phyloP scores from a whole-genome alignment of 305 asterid genomes.

The Withania somnifera region DNA sequence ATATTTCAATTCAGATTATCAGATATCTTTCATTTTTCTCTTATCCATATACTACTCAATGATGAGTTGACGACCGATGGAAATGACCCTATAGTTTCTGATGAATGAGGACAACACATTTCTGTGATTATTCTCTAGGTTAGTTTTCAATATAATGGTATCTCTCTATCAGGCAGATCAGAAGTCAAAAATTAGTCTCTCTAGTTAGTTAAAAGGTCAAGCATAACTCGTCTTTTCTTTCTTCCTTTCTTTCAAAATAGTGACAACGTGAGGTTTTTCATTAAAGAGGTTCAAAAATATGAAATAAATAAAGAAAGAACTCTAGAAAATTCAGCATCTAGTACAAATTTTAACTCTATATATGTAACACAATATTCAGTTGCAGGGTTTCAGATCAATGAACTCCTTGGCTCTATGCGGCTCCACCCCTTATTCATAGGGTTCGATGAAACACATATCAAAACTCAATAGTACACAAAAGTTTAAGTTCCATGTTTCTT shows the following conservation, averaged over 20 bases:
- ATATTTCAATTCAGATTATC: neutral
- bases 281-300: no score
- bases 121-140: neutral
- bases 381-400: no score
- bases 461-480: neutral
- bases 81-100: neutral
- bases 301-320: no score
- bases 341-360: no score
- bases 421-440: neutral
- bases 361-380: no score
- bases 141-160: neutral
- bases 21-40: neutral
- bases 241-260: no score
- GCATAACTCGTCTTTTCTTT: no score
- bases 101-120: neutral
- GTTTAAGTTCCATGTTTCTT: neutral
- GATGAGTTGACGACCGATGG: neutral
- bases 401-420: no score
- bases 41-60: neutral
- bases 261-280: no score
- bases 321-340: no score
- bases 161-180: neutral
- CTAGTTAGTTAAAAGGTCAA: no score
- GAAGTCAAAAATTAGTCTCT: neutral
- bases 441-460: neutral